Base-by-base conservation (phyloP, 1,284 basidiomycete species). In the Irpex sp. region DNA sequence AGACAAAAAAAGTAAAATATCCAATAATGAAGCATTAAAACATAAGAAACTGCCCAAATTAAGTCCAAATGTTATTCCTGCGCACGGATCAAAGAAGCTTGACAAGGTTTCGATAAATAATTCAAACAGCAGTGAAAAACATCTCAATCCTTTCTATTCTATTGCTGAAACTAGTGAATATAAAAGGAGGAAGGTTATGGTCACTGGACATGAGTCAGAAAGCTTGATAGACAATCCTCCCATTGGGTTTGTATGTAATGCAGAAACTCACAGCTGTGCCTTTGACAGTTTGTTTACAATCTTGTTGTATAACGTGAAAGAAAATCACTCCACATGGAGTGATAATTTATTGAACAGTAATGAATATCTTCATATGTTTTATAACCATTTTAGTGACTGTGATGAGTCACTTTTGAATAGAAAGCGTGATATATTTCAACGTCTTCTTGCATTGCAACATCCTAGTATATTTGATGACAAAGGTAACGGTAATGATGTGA, bases 211-310 rank as follows among this genome's bases (percentile, higher is more conserved):
- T 27, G 27, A 27, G 27, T 38, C 32, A 38, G 27, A 27, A 27
- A 27, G 27, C 27, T 27, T 27, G 27, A 27, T 27, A 27, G 27
- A 27, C 27, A 27, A 27, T 27, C 27, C 27, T 27, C 59, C 59
- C 1, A 2, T 22, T n/a, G 59, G 59, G 2, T 62, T 62, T 5
- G 32, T 32, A 5, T 32, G 32, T 3, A 32, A 32, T 6, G 32
- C 4, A 5, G 32, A 6, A 5, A 32, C 32, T 32, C 6, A 5
- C 4, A 32, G 32, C 6, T 32, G 67, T 67, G 58, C 56, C 10
- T 67, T 59, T 67, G 67, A 62, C n/a, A 44, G 54, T 4, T 38
- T 67, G 27, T 45, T 60, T 45, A 20, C 58, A 1, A 60, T 67
- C 18, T 13, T 67, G 24, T 1, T 65, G 43, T 1, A 65, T 3